Evolutionary conservation across 2,329 filamentous ascomycete species (phyloP).

Genomic region (Stemphylium vesicarium): DNA sequence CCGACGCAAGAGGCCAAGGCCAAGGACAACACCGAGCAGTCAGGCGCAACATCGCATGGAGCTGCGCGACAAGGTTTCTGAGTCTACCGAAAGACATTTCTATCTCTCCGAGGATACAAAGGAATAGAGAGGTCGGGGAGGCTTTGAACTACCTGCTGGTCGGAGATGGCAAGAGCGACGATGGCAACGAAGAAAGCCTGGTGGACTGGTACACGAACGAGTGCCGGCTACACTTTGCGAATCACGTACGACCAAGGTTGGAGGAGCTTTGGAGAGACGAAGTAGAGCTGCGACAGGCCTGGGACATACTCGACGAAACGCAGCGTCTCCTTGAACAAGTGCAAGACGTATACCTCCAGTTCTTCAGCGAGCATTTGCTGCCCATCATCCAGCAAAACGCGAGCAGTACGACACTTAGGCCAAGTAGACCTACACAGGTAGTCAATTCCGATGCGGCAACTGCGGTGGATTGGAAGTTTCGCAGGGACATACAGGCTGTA

Average conservation of each 20-base stretch:
- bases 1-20: slow-evolving; percentile 44
- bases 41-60: slow-evolving; percentile 53
- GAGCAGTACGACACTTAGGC: slow-evolving; percentile 34
- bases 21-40: slow-evolving; percentile 42
- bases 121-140: slow-evolving; percentile 43
- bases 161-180: slow-evolving; percentile 41
- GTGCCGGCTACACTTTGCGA: slow-evolving; percentile 51
- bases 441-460: slow-evolving; percentile 24
- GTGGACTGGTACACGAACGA: slow-evolving; percentile 57
- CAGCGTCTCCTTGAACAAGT: slow-evolving; percentile 45
- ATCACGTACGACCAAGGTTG: slow-evolving; percentile 36
- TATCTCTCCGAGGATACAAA: slow-evolving; percentile 24
- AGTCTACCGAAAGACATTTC: slow-evolving; percentile 40
- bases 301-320: slow-evolving; percentile 45
- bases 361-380: slow-evolving; percentile 43
- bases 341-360: slow-evolving; percentile 47
- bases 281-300: slow-evolving; percentile 34
- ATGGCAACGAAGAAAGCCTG: slow-evolving; percentile 38
- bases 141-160: slow-evolving; percentile 45
- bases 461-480: slow-evolving; percentile 56
- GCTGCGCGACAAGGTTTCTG: slow-evolving; percentile 53
- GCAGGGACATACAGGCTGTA: slow-evolving; percentile 67
- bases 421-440: slow-evolving; percentile 49
- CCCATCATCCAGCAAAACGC: slow-evolving; percentile 36
- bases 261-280: slow-evolving; percentile 39